Percentiles rank a stretch among this genome's conserved stretches.
Conservation (phyloP, 176 grass and related monocot species). For the Zoysia japonica region DNA sequence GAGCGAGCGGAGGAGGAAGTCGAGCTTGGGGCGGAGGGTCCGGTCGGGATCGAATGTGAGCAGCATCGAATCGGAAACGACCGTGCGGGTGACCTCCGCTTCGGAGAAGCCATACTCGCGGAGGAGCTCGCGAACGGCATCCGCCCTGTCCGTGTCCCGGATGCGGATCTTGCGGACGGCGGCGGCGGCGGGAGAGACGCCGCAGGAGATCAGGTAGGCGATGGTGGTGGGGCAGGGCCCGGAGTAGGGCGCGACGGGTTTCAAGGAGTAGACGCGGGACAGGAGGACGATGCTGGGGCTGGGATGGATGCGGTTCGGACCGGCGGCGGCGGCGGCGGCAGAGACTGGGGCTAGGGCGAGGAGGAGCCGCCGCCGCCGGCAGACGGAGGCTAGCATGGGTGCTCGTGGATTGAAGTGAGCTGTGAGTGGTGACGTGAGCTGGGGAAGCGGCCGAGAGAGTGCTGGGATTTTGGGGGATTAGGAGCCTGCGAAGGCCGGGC, state of each 20-base stretch:
- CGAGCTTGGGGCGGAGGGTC: constrained; percentile 28
- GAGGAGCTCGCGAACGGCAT: constrained; percentile 14
- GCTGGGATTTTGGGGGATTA: not conserved
- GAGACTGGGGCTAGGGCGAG: not conserved
- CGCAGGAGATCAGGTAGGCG: constrained; percentile 18
- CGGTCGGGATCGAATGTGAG: constrained; percentile 16
- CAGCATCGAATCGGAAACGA: not conserved
- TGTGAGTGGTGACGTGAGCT: too few species aligned
- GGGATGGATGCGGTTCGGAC: not conserved
- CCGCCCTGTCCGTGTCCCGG: not conserved
- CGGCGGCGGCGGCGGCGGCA: not conserved
- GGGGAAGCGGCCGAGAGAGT: too few species aligned
- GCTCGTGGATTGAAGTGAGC: not conserved
- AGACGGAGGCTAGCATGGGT: constrained; percentile 29
- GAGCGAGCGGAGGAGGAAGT: constrained; percentile 10
- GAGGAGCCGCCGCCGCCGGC: constrained; percentile 30
- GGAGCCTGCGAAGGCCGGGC: not conserved
- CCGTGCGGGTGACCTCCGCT: not conserved
- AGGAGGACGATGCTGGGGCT: not conserved
- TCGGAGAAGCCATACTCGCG: constrained; percentile 24
- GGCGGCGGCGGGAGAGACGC: constrained; percentile 3
- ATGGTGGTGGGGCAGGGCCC: not conserved
- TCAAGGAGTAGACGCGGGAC: not conserved
- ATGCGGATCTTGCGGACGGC: not conserved
- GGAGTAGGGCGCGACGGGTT: not conserved